These are phyloP conservation scores for Ascosphaera acerosa DNA, from an alignment of 2,329 filamentous ascomycete species.

Conservation along the genomic window DNA sequence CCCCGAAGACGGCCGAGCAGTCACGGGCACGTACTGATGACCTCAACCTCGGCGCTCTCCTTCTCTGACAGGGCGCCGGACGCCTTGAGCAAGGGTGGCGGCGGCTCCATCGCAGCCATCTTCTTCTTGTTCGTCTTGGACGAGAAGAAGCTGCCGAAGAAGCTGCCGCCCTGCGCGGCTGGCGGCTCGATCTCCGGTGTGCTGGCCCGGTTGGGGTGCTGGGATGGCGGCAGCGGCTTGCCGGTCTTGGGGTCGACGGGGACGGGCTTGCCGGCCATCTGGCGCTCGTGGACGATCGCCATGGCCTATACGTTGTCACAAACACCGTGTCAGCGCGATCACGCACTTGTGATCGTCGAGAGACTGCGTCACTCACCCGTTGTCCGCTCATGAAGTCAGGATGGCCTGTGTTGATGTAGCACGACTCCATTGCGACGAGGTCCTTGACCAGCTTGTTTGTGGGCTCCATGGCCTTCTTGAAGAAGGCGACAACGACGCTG, in stretches of 20 bases:
- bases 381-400: slow-evolving; percentile 95
- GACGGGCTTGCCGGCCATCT: slow-evolving; percentile 56
- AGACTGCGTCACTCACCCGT: slow-evolving; percentile 27
- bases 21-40: slow-evolving; percentile 56
- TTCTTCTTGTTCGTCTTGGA: slow-evolving; percentile 99
- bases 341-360: too few relatives aligned
- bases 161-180: slow-evolving; percentile 39
- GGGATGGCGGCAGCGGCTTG: slow-evolving; percentile 51
- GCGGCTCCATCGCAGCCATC: slow-evolving; percentile 97
- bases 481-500: slow-evolving; percentile 71
- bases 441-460: slow-evolving; percentile 93
- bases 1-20: background rate
- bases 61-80: slow-evolving; percentile 84
- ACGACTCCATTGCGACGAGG: slow-evolving; percentile 82
- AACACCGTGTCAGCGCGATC: too few relatives aligned
- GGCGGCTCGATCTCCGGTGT: slow-evolving; percentile 46
- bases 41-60: slow-evolving; percentile 86
- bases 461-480: slow-evolving; percentile 95
- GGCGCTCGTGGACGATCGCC: slow-evolving; percentile 89
- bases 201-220: slow-evolving; percentile 42
- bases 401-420: slow-evolving; percentile 96
- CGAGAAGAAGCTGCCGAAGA: slow-evolving; percentile 97
- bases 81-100: slow-evolving; percentile 77
- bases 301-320: slow-evolving; percentile 39
- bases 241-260: slow-evolving; percentile 98